Base-by-base conservation (phyloP, 148 eudicot species). In the Mesembryanthemum crystallinum region DNA sequence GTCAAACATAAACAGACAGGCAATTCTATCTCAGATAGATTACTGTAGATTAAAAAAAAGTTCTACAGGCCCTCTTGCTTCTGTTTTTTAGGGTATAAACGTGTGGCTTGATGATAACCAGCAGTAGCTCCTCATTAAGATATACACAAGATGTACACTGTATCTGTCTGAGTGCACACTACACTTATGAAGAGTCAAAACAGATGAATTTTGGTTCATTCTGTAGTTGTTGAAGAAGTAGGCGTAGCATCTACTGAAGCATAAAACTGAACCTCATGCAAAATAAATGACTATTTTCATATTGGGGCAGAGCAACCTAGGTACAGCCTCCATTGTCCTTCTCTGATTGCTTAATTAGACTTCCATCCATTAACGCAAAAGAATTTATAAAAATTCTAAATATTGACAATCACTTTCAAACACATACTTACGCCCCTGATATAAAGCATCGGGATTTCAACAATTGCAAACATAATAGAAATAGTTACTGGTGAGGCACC, bases 401-500 rank as follows among this genome's bases (percentile, higher is more conserved):
- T 8, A 18, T 54, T 54, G 18, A 54, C 18, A 18, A 57, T 57
- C 61, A 57, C 5, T 21, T 3, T 59, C 43, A 72, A 43, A 51
- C 65, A 24, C 24, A 47, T 54, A 29, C 20, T 30, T 23, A 59
- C n/a, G 67, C 59, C 54, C 14, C 52, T 47, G 52, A 47, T 47
- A 47, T 47, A 47, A 54, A 55, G 3, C 71, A 67, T 17, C 67
- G 37, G 64, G 24, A 11, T 18, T 78, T 55, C 29, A 10, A 52
- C 21, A 59, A 75, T 55, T 69, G 51, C 63, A 23, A 61, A 7
- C 3, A 24, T 37, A 52, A 12, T 63, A 73, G 73, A 47, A 61
- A 70, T 54, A 42, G 42, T 20, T 57, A 65, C 27, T 57, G 32
- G 76, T 24, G 37, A 35, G 49, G 13, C 80, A 91, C 97, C 99